phyloP scores from a whole-genome alignment of 345 rosid genomes.

The Pistacia integerrima region DNA sequence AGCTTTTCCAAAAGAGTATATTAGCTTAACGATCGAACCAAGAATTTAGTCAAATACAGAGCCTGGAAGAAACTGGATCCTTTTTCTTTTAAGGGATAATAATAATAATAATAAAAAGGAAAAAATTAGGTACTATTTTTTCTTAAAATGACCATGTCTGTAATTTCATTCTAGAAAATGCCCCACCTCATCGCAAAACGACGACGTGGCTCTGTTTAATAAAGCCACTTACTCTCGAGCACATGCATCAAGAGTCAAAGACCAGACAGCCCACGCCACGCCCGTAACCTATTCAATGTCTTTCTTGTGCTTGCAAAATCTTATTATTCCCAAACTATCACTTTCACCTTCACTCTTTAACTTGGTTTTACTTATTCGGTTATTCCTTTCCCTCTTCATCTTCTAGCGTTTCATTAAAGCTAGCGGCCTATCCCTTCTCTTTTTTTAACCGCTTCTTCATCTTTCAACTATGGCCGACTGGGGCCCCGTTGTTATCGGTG shows the following conservation, averaged over 20 bases:
- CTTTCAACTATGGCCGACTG: slow-evolving; percentile 73
- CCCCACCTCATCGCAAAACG: not conserved
- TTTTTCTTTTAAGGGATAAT: no score
- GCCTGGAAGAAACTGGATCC: not conserved
- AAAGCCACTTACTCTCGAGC: not conserved
- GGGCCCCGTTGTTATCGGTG: slow-evolving; percentile 90
- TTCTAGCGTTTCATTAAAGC: not conserved
- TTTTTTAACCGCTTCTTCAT: not conserved
- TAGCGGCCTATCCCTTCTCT: not conserved
- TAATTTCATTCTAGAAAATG: not conserved
- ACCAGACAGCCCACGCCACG: not conserved
- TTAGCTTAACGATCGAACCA: not conserved
- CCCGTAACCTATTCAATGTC: not conserved
- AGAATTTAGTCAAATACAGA: not conserved
- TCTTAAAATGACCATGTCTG: not conserved
- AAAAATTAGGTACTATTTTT: not conserved
- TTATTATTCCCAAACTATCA: not conserved
- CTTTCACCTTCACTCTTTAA: not conserved
- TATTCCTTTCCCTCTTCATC: not conserved
- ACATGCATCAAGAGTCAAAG: not conserved
- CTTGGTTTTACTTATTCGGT: not conserved
- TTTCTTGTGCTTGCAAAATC: slow-evolving; percentile 21
- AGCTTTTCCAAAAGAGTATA: not conserved
- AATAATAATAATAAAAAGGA: not conserved
- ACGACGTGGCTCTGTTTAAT: not conserved